These are phyloP conservation scores for Pinus tabuliformis DNA, from an alignment of 75 land plant genomes.

Conservation along the genomic window DNA sequence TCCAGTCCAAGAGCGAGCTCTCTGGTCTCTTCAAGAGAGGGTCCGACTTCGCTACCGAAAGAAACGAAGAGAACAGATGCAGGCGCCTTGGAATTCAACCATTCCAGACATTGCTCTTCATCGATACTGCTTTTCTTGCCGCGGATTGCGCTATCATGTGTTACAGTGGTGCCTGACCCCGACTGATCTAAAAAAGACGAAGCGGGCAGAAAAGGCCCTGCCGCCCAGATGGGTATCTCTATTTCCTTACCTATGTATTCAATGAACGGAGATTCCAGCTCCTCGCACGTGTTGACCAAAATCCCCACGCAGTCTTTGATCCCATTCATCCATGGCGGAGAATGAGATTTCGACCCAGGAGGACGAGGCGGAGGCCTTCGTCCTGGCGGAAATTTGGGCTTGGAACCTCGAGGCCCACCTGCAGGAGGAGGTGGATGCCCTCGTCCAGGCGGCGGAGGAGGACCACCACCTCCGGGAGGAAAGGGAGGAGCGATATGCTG, in stretches of 20 bases:
- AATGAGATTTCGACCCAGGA: not conserved
- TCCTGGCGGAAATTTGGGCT: not conserved
- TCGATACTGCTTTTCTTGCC: conserved; percentile 7
- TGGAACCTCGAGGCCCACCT: not conserved
- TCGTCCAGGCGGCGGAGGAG: conserved; percentile 1
- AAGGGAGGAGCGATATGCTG: not conserved
- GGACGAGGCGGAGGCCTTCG: conserved; percentile 9
- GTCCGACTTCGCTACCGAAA: conserved; percentile 31
- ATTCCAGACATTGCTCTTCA: conserved; percentile 10
- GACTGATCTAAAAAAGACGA: conserved; percentile 10
- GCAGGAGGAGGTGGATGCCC: conserved; percentile 4
- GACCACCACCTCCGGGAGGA: not conserved
- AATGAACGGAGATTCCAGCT: conserved; percentile 38
- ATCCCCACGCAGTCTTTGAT: conserved; percentile 12
- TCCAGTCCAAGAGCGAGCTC: conserved; percentile 33
- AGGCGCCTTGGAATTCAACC: conserved; percentile 27
- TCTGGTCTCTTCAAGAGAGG: conserved; percentile 8
- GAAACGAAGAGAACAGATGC: conserved; percentile 34
- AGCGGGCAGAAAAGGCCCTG: conserved; percentile 45
- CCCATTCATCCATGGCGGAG: conserved; percentile 13
- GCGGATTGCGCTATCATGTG: conserved; percentile 22
- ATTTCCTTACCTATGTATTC: conserved; percentile 23
- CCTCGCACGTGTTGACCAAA: conserved; percentile 40
- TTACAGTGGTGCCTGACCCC: not conserved
- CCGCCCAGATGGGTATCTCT: conserved; percentile 33